These are phyloP conservation scores for Amniculicola lignicola DNA, from an alignment of 495 filamentous ascomycete species.

Conservation along the genomic window DNA sequence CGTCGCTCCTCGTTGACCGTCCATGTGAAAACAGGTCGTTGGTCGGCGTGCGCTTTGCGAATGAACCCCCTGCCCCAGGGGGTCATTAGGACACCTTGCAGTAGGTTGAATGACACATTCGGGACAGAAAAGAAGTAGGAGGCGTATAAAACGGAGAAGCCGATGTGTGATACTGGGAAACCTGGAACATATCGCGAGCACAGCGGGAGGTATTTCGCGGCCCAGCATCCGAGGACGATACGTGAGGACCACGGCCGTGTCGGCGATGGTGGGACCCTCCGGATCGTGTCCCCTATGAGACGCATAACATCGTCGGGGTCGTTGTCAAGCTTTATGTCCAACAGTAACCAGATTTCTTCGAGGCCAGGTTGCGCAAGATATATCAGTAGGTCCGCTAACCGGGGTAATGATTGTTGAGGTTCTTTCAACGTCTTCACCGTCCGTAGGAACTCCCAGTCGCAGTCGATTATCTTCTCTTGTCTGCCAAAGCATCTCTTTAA, in stretches of 20 bases:
- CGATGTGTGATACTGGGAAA: slow-evolving; percentile 69
- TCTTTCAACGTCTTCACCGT: slow-evolving; percentile 62
- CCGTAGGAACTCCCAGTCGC: slow-evolving; percentile 68
- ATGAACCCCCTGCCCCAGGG: slow-evolving; percentile 63
- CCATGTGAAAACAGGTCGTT: slow-evolving; percentile 69
- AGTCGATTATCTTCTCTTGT: slow-evolving; percentile 66
- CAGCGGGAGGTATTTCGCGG: slow-evolving; percentile 60
- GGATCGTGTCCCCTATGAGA: slow-evolving; percentile 59
- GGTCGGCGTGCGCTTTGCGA: slow-evolving; percentile 51
- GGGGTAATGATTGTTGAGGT: slow-evolving; percentile 69
- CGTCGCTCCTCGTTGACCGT: slow-evolving; percentile 72
- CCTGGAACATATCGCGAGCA: slow-evolving; percentile 59
- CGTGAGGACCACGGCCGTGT: slow-evolving; percentile 63
- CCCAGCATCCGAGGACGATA: slow-evolving; percentile 78
- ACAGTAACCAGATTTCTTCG: slow-evolving; percentile 71
- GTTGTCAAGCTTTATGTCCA: slow-evolving; percentile 82
- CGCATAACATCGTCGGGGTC: slow-evolving; percentile 67
- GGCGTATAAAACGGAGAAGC: slow-evolving; percentile 66
- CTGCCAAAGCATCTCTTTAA: slow-evolving; percentile 78
- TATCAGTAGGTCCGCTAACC: slow-evolving; percentile 70
- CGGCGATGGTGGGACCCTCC: slow-evolving; percentile 46
- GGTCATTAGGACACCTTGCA: slow-evolving; percentile 61
- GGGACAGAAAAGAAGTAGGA: slow-evolving; percentile 62
- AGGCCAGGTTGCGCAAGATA: slow-evolving; percentile 60
- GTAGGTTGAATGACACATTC: slow-evolving; percentile 70